Conservation (phyloP, 306 rosid genomes). For the Delonix regia region DNA sequence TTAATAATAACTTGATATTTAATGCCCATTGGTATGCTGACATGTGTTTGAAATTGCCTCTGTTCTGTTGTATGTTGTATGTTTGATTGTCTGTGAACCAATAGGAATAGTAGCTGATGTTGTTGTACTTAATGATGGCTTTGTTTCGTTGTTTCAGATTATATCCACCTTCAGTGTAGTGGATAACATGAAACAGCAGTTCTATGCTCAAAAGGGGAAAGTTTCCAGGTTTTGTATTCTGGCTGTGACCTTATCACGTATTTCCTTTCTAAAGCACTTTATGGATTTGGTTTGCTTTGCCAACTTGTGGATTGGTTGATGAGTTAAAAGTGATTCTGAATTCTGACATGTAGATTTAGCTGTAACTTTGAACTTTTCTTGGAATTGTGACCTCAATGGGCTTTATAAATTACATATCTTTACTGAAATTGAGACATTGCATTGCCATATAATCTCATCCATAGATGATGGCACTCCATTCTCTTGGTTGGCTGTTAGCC, state of each 20-base stretch:
- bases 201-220: constrained; percentile 66
- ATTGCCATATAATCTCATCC: constrained; percentile 6
- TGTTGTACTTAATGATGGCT: constrained; percentile 2
- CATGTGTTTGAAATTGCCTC: constrained; percentile 9
- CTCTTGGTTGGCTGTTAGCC: neutral
- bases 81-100: constrained; percentile 28
- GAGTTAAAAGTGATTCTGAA: constrained; percentile 26
- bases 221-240: constrained; percentile 60
- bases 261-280: constrained; percentile 29
- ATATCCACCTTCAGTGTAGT: constrained; percentile 95
- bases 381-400: constrained; percentile 9
- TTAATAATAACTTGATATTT: neutral
- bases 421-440: neutral
- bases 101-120: neutral
- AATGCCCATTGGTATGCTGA: constrained; percentile 14
- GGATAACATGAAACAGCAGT: constrained; percentile 92
- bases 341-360: constrained; percentile 9
- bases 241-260: neutral
- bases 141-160: constrained; percentile 63
- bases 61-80: constrained; percentile 1
- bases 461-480: neutral
- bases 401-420: constrained; percentile 1
- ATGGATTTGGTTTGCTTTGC: neutral
- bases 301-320: constrained; percentile 15
- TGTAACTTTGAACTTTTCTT: neutral